Evolutionary conservation across 345 rosid genomes (phyloP).

Genomic region (Rhodamnia argentea): DNA sequence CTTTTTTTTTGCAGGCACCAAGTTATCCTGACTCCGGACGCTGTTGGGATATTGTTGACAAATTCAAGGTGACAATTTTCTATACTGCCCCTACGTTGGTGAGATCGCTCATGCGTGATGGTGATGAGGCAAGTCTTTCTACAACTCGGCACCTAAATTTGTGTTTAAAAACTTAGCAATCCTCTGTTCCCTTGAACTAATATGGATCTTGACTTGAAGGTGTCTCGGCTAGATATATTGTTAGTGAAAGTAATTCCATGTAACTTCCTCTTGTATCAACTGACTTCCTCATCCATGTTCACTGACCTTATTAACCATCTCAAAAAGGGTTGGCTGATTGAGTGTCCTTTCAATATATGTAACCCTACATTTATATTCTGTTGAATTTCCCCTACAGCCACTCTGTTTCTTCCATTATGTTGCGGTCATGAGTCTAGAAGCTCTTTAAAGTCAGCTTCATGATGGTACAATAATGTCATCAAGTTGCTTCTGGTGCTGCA

Average conservation of each 20-base stretch:
- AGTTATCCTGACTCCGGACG: constrained; percentile 94
- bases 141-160: constrained; percentile 1
- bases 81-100: constrained; percentile 97
- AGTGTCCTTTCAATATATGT: neutral
- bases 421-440: neutral
- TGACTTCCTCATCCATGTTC: neutral
- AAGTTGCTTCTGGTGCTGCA: constrained; percentile 25
- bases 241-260: neutral
- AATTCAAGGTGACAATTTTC: constrained; percentile 82
- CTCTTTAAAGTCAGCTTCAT: neutral
- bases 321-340: neutral
- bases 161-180: neutral
- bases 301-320: neutral
- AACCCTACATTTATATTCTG: neutral
- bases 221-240: neutral
- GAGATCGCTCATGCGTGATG: constrained; percentile 96
- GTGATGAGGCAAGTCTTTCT: constrained; percentile 50
- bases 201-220: neutral
- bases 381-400: neutral
- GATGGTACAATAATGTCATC: neutral
- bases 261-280: neutral
- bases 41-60: constrained; percentile 96
- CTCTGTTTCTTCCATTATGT: neutral
- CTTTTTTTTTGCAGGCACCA: constrained; percentile 51
- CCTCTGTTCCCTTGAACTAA: neutral